Evolutionary conservation across 306 rosid genomes (phyloP), one percentile per base, ranked within the genome.

Genomic region (Glycine soja): DNA sequence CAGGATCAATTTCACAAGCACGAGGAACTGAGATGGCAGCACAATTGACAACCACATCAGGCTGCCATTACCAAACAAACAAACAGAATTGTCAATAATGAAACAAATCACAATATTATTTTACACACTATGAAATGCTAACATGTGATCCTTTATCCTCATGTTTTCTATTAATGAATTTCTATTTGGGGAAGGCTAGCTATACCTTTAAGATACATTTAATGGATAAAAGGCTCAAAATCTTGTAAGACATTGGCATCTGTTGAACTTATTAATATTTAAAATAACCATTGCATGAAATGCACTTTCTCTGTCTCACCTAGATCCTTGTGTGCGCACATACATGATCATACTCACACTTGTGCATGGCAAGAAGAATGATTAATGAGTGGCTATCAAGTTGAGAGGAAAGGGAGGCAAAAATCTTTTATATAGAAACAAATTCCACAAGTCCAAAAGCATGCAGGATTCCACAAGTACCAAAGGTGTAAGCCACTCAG

Each of bases 1-100:
- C 88, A 65, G 94, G 93, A 86, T 93, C 93, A 2, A 40, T 80
- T 84, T 93, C 99, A 81, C 98, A 95, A 58, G 91, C 90, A 67
- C 90, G 98, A 52, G 99, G 99, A 13, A 86, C 91, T 12, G 99
- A 93, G 70, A 93, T 82, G 63, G 99, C 98, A 74, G 97, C 97
- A 77, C 99, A 93, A 82, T 93, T 93, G 77, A 95, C 88, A 77
- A 93, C 91, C 68, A 93, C 90, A 74, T 93, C 96, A 50, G 99
- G 98, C 98, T 95, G 92, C 83, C 63, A 86, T 74, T 57, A 45
- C 30, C 30, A 24, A 24, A 51, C 70, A 80, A 85, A 58, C 9
- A 13, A 86, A 79, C 62, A 71, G 47, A 74, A 5, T 40, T 59
- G 75, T 90, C 84, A 93, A 78, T 50, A 58, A 76, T 54, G 40